Evolutionary conservation across 768 basidiomycete genomes (phyloP).

Genomic region (Naematelia aurantialba): DNA sequence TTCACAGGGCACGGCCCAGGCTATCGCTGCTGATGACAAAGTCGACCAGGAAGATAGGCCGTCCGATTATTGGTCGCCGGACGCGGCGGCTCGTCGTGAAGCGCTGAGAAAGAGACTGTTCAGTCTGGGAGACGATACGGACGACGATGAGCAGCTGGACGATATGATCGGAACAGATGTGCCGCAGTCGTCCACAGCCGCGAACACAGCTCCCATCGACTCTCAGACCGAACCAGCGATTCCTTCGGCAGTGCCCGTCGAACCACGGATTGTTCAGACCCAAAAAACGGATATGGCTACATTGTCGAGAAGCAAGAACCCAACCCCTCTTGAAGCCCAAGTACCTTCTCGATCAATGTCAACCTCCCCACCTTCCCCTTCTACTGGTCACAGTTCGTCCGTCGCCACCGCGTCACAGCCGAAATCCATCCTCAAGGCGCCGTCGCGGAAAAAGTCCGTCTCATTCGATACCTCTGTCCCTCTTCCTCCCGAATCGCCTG

Average conservation of each 20-base stretch:
- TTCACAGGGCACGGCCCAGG: not conserved
- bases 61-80: conserved; percentile 29
- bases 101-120: conserved; percentile 24
- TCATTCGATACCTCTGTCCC: conserved; percentile 40
- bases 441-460: conserved; percentile 36
- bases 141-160: conserved; percentile 12
- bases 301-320: too few relatives aligned
- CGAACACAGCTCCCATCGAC: not conserved
- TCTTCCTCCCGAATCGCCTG: conserved; percentile 29
- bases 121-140: conserved; percentile 16
- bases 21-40: not conserved
- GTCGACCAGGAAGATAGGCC: conserved; percentile 13
- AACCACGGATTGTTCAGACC: too few relatives aligned
- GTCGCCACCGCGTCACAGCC: conserved; percentile 6
- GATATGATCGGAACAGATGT: too few relatives aligned
- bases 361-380: not conserved
- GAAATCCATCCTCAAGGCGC: conserved; percentile 36
- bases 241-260: too few relatives aligned
- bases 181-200: too few relatives aligned
- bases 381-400: conserved; percentile 8
- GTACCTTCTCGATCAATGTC: not conserved
- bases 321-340: not conserved
- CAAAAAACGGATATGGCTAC: too few relatives aligned
- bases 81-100: conserved; percentile 23
- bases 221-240: not conserved